Evolutionary conservation across 2,329 filamentous ascomycete species (phyloP).

Genomic region (Trichoderma breve): DNA sequence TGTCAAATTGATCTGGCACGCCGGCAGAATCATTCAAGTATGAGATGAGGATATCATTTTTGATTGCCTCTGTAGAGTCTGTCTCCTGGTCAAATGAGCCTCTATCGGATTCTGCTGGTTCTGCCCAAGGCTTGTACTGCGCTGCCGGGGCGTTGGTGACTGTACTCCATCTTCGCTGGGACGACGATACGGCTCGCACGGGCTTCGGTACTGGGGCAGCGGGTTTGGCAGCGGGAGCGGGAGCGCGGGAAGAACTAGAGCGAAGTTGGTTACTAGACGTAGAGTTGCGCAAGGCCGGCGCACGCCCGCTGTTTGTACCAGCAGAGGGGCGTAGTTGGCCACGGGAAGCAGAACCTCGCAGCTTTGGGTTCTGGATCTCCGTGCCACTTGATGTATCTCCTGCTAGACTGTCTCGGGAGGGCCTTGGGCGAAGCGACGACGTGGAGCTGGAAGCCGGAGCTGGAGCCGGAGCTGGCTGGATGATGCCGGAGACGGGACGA

Average conservation of each 20-base stretch:
- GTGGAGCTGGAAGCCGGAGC: constrained; percentile 21
- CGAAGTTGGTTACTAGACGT: constrained; percentile 26
- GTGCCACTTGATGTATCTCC: constrained; percentile 23
- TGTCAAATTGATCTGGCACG: constrained; percentile 20
- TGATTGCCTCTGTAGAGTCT: constrained; percentile 25
- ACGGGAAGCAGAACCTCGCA: constrained; percentile 42
- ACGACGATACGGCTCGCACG: constrained; percentile 14
- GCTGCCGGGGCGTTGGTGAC: constrained; percentile 14
- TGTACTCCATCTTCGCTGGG: constrained; percentile 17
- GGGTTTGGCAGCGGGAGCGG: constrained; percentile 20
- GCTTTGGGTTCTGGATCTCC: constrained; percentile 41
- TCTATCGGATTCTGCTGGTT: constrained; percentile 4
- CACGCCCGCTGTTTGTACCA: constrained; percentile 23
- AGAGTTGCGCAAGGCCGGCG: constrained; percentile 22
- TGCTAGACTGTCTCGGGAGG: constrained; percentile 32
- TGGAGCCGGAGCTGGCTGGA: constrained; percentile 29
- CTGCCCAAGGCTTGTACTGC: constrained; percentile 21
- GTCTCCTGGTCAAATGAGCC: not conserved
- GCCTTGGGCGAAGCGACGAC: constrained; percentile 32
- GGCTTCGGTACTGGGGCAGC: constrained; percentile 23
- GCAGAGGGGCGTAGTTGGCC: constrained; percentile 36
- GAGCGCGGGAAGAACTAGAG: constrained; percentile 16
- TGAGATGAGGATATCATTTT: constrained; percentile 19
- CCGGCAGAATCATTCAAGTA: constrained; percentile 17
- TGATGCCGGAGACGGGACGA: constrained; percentile 33